phyloP scores from a whole-genome alignment of 768 basidiomycete species.

The Suillus ampliporus region DNA sequence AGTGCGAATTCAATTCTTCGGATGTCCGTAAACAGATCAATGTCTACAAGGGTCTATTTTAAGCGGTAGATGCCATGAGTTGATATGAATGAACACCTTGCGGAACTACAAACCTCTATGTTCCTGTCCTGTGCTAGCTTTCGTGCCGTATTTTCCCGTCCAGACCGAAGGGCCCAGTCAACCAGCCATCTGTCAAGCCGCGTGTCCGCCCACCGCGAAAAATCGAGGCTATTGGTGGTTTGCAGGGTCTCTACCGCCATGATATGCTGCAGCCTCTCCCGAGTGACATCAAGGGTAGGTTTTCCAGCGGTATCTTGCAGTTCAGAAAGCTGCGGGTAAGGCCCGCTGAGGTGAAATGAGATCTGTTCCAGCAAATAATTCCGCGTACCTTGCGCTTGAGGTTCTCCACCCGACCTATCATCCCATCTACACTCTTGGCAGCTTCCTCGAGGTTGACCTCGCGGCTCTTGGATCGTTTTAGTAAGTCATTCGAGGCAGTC shows the following conservation, averaged over 20 bases:
- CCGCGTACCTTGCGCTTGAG: slow-evolving; percentile 84
- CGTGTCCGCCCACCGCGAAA: slow-evolving; percentile 77
- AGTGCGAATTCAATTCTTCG: slow-evolving; percentile 85
- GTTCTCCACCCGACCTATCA: slow-evolving; percentile 77
- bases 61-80: not conserved
- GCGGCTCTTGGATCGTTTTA: slow-evolving; percentile 46
- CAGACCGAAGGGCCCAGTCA: slow-evolving; percentile 88
- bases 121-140: slow-evolving; percentile 75
- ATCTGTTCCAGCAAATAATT: slow-evolving; percentile 23
- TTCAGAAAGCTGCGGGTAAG: slow-evolving; percentile 49
- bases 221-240: slow-evolving; percentile 57
- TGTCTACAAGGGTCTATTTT: slow-evolving; percentile 80
- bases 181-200: slow-evolving; percentile 89
- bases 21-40: slow-evolving; percentile 91
- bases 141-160: slow-evolving; percentile 77
- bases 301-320: slow-evolving; percentile 50
- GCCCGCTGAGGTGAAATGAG: slow-evolving; percentile 21
- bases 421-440: slow-evolving; percentile 66
- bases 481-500: slow-evolving; percentile 62
- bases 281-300: slow-evolving; percentile 74
- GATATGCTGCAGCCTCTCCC: slow-evolving; percentile 77
- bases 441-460: slow-evolving; percentile 54
- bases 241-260: slow-evolving; percentile 63
- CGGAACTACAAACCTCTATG: slow-evolving; percentile 67
- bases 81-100: not conserved